phyloP scores from a whole-genome alignment of 495 filamentous ascomycete genomes.

The Hamigera avellanea region DNA sequence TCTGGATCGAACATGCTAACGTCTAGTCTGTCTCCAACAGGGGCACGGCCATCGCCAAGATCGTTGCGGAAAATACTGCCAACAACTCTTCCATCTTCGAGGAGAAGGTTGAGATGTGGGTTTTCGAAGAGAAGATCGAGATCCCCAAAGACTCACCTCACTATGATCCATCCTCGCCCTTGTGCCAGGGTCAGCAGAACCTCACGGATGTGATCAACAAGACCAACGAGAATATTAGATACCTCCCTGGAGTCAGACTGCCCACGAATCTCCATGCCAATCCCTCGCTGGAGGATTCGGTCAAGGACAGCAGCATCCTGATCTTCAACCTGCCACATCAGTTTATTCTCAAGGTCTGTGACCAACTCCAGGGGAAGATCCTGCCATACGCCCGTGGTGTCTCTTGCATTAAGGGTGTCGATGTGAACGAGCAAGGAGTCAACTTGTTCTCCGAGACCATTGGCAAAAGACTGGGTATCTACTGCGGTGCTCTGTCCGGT shows the following conservation, averaged over 20 bases:
- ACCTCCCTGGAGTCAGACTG: conserved; percentile 76
- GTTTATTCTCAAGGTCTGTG: conserved; percentile 83
- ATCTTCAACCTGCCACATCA: conserved; percentile 98
- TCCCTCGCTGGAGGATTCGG: conserved; percentile 71
- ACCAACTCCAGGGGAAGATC: conserved; percentile 76
- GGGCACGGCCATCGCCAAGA: conserved; percentile 95
- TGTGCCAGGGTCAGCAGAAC: conserved; percentile 58
- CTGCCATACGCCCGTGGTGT: conserved; percentile 87
- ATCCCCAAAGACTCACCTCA: conserved; percentile 52
- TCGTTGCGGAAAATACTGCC: conserved; percentile 82
- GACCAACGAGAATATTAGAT: conserved; percentile 94
- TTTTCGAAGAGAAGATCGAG: conserved; percentile 77
- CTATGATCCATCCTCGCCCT: conserved; percentile 43
- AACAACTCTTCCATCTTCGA: conserved; percentile 73
- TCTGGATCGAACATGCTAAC: conserved; percentile 3
- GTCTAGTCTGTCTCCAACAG: conserved; percentile 26
- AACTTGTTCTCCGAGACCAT: conserved; percentile 92
- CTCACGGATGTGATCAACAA: conserved; percentile 85
- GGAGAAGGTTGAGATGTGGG: conserved; percentile 91
- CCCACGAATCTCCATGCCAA: conserved; percentile 82
- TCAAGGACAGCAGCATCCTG: conserved; percentile 72
- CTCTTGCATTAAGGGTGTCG: conserved; percentile 96
- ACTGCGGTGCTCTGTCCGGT: conserved; percentile 91
- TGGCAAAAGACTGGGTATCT: conserved; percentile 79
- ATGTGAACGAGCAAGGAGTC: conserved; percentile 72